Conservation (phyloP, 2,329 filamentous ascomycete species). For the Trichoderma simmonsii region DNA sequence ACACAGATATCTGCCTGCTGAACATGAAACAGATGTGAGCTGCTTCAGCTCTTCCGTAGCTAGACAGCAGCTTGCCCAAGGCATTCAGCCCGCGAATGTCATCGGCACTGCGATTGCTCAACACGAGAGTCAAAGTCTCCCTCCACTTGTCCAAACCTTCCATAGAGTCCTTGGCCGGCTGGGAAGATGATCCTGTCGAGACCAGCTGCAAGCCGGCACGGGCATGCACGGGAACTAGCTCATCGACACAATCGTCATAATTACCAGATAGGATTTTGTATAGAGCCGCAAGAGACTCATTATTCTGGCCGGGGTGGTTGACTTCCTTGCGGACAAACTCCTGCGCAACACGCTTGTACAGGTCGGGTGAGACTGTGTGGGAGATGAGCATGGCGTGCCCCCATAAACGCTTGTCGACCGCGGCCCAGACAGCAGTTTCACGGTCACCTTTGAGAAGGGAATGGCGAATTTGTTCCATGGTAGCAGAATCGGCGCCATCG, state of each 20-base stretch:
- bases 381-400: constrained; percentile 93
- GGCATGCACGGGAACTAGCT: constrained; percentile 89
- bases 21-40: constrained; percentile 94
- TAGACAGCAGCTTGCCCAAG: constrained; percentile 75
- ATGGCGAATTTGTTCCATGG: constrained; percentile 69
- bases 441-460: constrained; percentile 76
- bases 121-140: constrained; percentile 79
- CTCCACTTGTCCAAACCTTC: constrained; percentile 91
- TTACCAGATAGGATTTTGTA: constrained; percentile 96
- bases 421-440: constrained; percentile 89
- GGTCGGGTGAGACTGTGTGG: constrained; percentile 68
- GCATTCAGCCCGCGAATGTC: constrained; percentile 76
- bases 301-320: constrained; percentile 73
- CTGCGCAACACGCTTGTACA: constrained; percentile 91
- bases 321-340: constrained; percentile 97
- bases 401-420: constrained; percentile 91
- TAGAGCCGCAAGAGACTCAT: constrained; percentile 83
- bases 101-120: constrained; percentile 81
- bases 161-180: constrained; percentile 66
- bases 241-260: constrained; percentile 89
- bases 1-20: constrained; percentile 65
- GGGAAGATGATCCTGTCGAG: constrained; percentile 63
- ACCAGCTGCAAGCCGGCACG: constrained; percentile 89
- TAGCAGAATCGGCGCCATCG: constrained; percentile 67
- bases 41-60: constrained; percentile 86